Evolutionary conservation across 441 rosid species (phyloP), one percentile per base, ranked within the genome.

Genomic region (Melastoma candidum): DNA sequence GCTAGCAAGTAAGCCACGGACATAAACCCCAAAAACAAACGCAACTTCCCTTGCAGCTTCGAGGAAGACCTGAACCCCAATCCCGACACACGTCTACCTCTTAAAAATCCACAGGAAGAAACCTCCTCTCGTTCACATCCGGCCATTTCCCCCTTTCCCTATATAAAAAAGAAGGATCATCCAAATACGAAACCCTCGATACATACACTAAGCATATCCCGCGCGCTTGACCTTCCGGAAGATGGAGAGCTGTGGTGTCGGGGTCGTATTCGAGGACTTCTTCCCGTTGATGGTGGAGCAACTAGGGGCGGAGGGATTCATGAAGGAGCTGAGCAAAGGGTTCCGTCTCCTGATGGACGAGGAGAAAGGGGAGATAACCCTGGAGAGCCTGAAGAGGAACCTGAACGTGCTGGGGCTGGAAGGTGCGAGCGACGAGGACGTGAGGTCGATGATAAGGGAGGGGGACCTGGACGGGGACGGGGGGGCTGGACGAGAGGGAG

Each of bases 11-110:
- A 7, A 29, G 36, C 36, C 3, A 3, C 5, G 36, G 36, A 3
- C 36, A 29, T 29, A 29, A 29, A 29, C 36, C 36, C 36, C 36
- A 3, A 9, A 7, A 1, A n/a, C n/a, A 49, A 49, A 13, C 25
- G 66, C 49, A 58, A 17, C 61, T 70, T 71, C 72, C 70, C 79
- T 63, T 74, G 81, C 77, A 79, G 57, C 75, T 79, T 79, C 84
- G 70, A 67, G 75, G 84, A 79, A 78, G 70, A 17, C 46, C 29
- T 9, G 51, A 44, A 12, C 55, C 26, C 11, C 3, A 29, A 29
- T 7, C 36, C 36, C 36, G 36, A 17, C 22, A 29, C 36, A 29
- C 7, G 36, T 29, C 36, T 29, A 29, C 7, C 5, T 29, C 36
- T 29, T 29, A 3, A 7, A 17, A 17, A 17, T 17, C 22, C 22